Conservation (phyloP, 169 alveolate genomes). For the Perkinsus olseni region DNA sequence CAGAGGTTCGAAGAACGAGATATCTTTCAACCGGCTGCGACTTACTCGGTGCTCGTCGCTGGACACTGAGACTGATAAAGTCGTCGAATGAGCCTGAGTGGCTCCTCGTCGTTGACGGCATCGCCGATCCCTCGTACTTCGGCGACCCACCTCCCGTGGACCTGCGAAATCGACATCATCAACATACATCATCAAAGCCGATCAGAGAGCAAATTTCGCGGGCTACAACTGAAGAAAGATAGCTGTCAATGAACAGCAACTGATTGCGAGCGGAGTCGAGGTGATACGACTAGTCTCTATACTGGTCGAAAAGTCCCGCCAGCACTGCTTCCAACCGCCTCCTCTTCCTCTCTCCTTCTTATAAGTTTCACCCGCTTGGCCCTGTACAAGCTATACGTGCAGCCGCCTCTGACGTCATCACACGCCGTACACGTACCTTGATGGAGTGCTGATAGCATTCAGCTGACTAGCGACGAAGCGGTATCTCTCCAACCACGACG, state of each 20-base stretch:
- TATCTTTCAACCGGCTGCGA: neutral
- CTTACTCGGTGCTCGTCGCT: neutral
- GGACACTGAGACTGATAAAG: neutral
- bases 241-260: too few species aligned
- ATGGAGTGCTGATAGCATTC: too few species aligned
- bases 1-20: neutral
- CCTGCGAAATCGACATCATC: too few species aligned
- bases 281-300: too few species aligned
- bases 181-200: too few species aligned
- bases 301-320: neutral
- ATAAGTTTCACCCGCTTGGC: neutral
- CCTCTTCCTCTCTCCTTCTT: neutral
- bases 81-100: neutral
- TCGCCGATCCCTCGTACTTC: neutral
- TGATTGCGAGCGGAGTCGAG: too few species aligned
- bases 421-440: neutral
- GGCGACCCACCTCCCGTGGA: neutral
- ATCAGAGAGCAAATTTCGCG: too few species aligned
- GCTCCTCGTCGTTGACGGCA: neutral
- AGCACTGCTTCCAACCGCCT: neutral
- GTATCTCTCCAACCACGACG: too few species aligned
- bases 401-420: neutral
- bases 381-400: neutral
- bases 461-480: too few species aligned
- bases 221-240: too few species aligned